These are phyloP conservation scores for Thalassiosira sp. DNA, from an alignment of 352 stramenopile species.

Conservation along the genomic window DNA sequence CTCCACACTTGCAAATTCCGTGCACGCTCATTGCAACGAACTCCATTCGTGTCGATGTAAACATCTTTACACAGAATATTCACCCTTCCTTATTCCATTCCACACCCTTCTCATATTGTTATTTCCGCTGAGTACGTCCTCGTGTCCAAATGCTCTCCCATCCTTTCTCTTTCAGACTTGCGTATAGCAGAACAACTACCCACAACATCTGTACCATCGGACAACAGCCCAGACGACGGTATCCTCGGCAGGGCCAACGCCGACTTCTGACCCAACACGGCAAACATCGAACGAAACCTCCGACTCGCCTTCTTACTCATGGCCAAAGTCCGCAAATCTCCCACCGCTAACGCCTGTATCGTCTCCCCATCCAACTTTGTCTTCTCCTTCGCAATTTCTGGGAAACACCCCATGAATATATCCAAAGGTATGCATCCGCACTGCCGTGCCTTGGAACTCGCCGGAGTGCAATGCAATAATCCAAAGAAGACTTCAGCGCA, in stretches of 20 bases:
- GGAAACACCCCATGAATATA: constrained; percentile 37
- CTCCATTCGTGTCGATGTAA: no score
- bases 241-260: background rate
- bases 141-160: constrained; percentile 17
- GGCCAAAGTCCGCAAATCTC: constrained; percentile 41
- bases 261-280: background rate
- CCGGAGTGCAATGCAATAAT: constrained; percentile 35
- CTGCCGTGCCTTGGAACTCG: constrained; percentile 21
- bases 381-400: constrained; percentile 41
- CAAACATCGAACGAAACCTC: constrained; percentile 28
- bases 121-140: constrained; percentile 16
- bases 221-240: background rate
- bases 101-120: constrained; percentile 22
- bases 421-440: constrained; percentile 45
- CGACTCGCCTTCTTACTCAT: constrained; percentile 52
- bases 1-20: no score
- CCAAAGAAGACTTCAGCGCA: constrained; percentile 53
- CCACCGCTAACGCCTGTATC: constrained; percentile 34
- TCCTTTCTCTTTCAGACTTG: constrained; percentile 22
- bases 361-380: constrained; percentile 41
- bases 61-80: no score
- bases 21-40: no score
- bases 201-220: background rate
- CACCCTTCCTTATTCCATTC: no score
- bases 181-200: no score